Evolutionary conservation across 106 monocot genomes (phyloP), one percentile per base, ranked within the genome.

Genomic region (Chionographis japonica): DNA sequence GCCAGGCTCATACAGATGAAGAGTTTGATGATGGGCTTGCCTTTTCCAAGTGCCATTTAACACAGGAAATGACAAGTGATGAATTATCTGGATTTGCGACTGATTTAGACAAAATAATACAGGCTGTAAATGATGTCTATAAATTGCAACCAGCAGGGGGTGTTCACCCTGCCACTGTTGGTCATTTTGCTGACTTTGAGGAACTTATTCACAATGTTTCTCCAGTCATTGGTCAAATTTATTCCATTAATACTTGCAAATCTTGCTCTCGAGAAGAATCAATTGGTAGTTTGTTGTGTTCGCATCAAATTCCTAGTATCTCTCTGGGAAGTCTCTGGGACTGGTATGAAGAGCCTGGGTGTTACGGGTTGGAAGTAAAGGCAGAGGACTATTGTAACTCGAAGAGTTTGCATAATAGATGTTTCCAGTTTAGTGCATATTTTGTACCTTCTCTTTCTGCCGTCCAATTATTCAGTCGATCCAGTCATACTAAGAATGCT

Each of bases 361-460:
- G 77, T 68, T 95, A 86, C 68, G 88, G 91, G 12, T 72, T 95
- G 74, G 88, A 84, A 76, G 88, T 91, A 11, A 91, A 72, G 70
- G 78, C 75, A 37, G 79, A 83, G 8, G 85, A 85, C 15, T 72
- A 65, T 54, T 14, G 56, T 17, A 60, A 60, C 35, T 62, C 60
- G 4, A 81, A 77, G 54, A 75, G 66, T 37, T 63, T 68, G 41
- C 54, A 59, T 9, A 66, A 63, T 40, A 60, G 40, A 52, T 65
- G 39, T 67, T 52, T 14, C 68, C 68, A 74, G 58, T 85, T 86
- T 41, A 72, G 61, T 51, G 88, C 95, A 49, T 88, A 88, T 75
- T 95, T 95, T 70, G 91, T 91, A 40, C 95, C 94, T 12, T 95
- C 80, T 81, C 94, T 95, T 37, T 95, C 94, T 38, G 90, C 94